Evolutionary conservation across 805 yeast genomes (phyloP).

Genomic region (Zygosaccharomyces rouxii): DNA sequence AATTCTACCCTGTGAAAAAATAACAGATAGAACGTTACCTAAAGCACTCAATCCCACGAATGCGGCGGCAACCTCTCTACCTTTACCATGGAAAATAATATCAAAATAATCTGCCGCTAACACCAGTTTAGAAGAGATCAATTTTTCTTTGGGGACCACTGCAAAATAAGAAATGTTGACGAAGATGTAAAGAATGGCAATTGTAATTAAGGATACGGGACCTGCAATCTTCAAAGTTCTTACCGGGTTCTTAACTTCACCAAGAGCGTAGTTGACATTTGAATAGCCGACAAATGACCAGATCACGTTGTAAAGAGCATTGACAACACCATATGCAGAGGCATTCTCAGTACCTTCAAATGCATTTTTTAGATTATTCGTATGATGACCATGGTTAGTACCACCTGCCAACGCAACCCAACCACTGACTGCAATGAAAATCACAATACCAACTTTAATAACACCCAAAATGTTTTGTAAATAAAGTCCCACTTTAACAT

Average conservation of each 20-base stretch:
- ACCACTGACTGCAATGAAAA: slow-evolving; percentile 69
- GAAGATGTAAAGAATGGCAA: slow-evolving; percentile 66
- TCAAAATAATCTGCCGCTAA: slow-evolving; percentile 74
- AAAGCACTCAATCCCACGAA: slow-evolving; percentile 77
- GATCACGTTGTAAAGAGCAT: slow-evolving; percentile 74
- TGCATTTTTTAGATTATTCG: slow-evolving; percentile 57
- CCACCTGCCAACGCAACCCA: slow-evolving; percentile 82
- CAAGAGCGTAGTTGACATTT: slow-evolving; percentile 76
- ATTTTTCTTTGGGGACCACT: slow-evolving; percentile 65
- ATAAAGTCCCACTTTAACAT: slow-evolving; percentile 61
- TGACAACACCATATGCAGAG: slow-evolving; percentile 64
- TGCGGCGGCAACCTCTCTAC: slow-evolving; percentile 69
- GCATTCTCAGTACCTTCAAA: slow-evolving; percentile 51
- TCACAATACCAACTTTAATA: slow-evolving; percentile 66
- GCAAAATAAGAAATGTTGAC: slow-evolving; percentile 78
- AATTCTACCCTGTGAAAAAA: slow-evolving; percentile 76
- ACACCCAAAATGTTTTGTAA: slow-evolving; percentile 64
- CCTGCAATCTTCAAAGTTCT: slow-evolving; percentile 68
- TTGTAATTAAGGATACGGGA: slow-evolving; percentile 59
- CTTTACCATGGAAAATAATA: slow-evolving; percentile 63
- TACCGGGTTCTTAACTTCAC: slow-evolving; percentile 72
- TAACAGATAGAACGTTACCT: slow-evolving; percentile 78
- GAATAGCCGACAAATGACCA: slow-evolving; percentile 85
- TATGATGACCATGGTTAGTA: slow-evolving; percentile 46
- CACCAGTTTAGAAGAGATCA: slow-evolving; percentile 58